Percentiles rank a stretch among this genome's conserved stretches.
These are phyloP conservation scores for Cordyceps pruinosa DNA, from an alignment of 2,329 filamentous ascomycete genomes.

Conservation along the genomic window DNA sequence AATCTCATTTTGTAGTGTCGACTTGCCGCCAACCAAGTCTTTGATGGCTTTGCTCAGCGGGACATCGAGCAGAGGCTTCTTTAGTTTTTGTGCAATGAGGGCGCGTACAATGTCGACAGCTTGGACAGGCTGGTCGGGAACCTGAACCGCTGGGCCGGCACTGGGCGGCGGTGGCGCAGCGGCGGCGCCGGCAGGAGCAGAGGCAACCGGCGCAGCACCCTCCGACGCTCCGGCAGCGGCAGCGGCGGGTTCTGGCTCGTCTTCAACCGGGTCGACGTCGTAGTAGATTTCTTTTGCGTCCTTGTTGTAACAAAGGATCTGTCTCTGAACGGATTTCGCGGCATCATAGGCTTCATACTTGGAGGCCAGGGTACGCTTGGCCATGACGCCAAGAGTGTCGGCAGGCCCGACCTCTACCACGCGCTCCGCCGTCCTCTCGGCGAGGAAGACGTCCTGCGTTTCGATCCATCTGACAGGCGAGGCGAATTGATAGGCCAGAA, in stretches of 20 bases:
- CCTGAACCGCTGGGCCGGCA: conserved; percentile 77
- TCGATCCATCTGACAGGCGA: conserved; percentile 99
- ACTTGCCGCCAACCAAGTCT: conserved; percentile 96
- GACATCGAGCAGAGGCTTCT: conserved; percentile 84
- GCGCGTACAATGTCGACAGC: conserved; percentile 85
- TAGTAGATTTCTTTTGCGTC: conserved; percentile 99
- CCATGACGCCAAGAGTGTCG: conserved; percentile 96
- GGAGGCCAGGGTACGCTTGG: conserved; percentile 86
- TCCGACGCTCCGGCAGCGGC: conserved; percentile 40
- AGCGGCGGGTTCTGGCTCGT: conserved; percentile 65
- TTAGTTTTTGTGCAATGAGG: conserved; percentile 92
- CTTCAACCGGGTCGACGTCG: conserved; percentile 89
- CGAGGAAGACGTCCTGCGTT: conserved; percentile 98
- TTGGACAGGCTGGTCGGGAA: conserved; percentile 79
- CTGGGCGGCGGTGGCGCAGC: conserved; percentile 57
- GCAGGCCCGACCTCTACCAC: conserved; percentile 97
- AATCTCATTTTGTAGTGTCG: conserved; percentile 97
- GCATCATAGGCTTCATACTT: conserved; percentile 99
- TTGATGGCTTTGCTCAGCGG: conserved; percentile 96
- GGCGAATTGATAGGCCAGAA: conserved; percentile 97
- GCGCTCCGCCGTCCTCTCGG: conserved; percentile 89
- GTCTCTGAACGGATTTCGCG: conserved; percentile 89
- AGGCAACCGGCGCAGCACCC: conserved; percentile 43
- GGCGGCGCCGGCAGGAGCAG: conserved; percentile 48
- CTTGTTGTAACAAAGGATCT: conserved; percentile 99